A percentile compares a stretch with the other conserved stretches of the same genome.
phyloP scores from a whole-genome alignment of 2,329 filamentous ascomycete species.

The Epicoccum sorghinum region DNA sequence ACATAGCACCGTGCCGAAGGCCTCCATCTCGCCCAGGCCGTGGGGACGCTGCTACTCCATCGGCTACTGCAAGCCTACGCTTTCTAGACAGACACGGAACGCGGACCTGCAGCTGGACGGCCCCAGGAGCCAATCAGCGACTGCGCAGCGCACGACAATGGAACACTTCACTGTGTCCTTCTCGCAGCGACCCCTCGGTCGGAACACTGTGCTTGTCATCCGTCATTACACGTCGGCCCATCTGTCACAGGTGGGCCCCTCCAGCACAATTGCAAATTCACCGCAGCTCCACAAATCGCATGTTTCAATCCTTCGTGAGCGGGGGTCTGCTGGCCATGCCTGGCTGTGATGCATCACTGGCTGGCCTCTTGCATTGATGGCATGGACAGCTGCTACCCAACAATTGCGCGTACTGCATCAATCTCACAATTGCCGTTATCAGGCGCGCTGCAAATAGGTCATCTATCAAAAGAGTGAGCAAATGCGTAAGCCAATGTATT shows the following conservation, averaged over 20 bases:
- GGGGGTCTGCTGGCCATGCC: conserved; percentile 13
- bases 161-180: conserved; percentile 5
- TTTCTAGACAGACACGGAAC: conserved; percentile 12
- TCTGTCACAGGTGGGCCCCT: conserved; percentile 11
- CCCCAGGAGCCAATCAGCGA: conserved; percentile 7
- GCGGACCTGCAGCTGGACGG: conserved; percentile 16
- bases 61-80: conserved; percentile 19
- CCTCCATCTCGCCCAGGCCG: conserved; percentile 4
- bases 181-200: background rate
- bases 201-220: conserved; percentile 1
- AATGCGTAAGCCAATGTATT: conserved; percentile 29
- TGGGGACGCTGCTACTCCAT: conserved; percentile 7
- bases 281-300: conserved; percentile 7
- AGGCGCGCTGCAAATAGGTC: conserved; percentile 5
- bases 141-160: conserved; percentile 5
- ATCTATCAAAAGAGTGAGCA: background rate
- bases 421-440: background rate
- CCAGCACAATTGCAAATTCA: conserved; percentile 14
- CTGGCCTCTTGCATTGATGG: background rate
- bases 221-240: conserved; percentile 8
- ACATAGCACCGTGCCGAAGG: background rate
- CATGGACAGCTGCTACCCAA: conserved; percentile 6
- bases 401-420: conserved; percentile 1
- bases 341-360: conserved; percentile 9
- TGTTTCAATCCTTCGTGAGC: conserved; percentile 15